A percentile compares a stretch with the other conserved stretches of the same genome.
phyloP scores from a whole-genome alignment of 176 grass and related monocot genomes.

The Aegilops speltoides region DNA sequence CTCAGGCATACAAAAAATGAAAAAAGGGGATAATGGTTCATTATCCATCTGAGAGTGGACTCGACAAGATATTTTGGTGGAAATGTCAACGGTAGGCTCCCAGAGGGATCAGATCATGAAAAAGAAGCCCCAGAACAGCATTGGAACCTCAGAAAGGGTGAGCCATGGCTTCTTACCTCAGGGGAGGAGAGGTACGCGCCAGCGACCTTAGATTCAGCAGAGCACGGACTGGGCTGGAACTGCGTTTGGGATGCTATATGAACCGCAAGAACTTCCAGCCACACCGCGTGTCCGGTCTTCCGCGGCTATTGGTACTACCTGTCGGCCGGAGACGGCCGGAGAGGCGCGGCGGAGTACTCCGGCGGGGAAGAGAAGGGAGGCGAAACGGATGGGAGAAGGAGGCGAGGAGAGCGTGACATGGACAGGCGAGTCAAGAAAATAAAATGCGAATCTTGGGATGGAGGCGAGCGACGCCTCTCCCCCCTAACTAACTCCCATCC shows the following conservation, averaged over 20 bases:
- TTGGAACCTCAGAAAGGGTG: background rate
- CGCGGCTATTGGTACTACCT: background rate
- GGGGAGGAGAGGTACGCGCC: background rate
- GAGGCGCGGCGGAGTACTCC: background rate
- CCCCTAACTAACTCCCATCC: background rate
- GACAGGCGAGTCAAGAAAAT: constrained; percentile 15
- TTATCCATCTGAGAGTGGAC: background rate
- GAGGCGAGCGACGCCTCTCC: constrained; percentile 18
- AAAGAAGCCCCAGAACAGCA: background rate
- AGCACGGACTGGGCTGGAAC: background rate
- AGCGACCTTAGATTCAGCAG: background rate
- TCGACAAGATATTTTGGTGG: background rate
- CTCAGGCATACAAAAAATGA: background rate
- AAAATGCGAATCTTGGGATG: background rate
- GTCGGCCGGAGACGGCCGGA: background rate
- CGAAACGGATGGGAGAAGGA: background rate
- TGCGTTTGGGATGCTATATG: background rate
- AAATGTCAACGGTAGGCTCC: constrained; percentile 19
- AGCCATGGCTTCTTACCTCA: background rate
- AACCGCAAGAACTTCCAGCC: background rate
- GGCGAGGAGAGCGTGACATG: constrained; percentile 32
- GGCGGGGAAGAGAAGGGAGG: background rate
- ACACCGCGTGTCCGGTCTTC: background rate
- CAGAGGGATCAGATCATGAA: background rate
- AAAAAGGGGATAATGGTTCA: background rate